These are phyloP conservation scores for Terfezia claveryi DNA, from an alignment of 495 filamentous ascomycete genomes.

Conservation along the genomic window DNA sequence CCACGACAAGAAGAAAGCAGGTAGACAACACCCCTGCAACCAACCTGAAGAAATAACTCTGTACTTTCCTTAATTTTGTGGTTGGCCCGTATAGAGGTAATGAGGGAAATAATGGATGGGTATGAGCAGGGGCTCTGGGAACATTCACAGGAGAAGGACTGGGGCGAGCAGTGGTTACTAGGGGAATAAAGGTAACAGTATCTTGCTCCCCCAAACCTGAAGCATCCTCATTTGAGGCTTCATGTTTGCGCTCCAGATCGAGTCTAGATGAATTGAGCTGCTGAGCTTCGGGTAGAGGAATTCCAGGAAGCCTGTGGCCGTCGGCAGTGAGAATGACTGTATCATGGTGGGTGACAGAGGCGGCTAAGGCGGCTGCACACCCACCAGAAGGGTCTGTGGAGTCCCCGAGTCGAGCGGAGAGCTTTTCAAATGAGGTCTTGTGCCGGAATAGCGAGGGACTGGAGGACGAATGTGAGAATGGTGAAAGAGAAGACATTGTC, in stretches of 20 bases:
- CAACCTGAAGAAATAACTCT: constrained; percentile 36
- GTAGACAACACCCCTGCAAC: constrained; percentile 56
- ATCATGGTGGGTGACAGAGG: constrained; percentile 46
- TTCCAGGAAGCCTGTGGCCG: constrained; percentile 39
- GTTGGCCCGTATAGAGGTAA: constrained; percentile 67
- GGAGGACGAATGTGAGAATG: no score
- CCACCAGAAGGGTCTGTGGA: no score
- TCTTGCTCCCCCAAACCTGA: constrained; percentile 1
- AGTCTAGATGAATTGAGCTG: constrained; percentile 31
- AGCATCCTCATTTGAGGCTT: neutral
- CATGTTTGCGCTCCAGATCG: constrained; percentile 18
- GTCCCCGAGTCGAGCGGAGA: no score
- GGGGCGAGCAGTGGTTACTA: no score
- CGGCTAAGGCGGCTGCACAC: constrained; percentile 27
- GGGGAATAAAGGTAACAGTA: neutral
- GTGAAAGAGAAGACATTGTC: no score
- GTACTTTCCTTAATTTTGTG: constrained; percentile 36
- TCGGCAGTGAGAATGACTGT: constrained; percentile 45
- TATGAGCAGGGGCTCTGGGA: constrained; percentile 34
- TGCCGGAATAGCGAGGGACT: no score
- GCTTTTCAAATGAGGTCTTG: no score
- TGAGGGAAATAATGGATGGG: constrained; percentile 72
- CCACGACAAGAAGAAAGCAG: constrained; percentile 50
- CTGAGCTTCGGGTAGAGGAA: constrained; percentile 41
- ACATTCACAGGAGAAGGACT: neutral